Percentiles rank a stretch among this genome's conserved stretches.
Evolutionary conservation across 306 rosid genomes (phyloP).

Genomic region (Cucurbita argyrosperma): DNA sequence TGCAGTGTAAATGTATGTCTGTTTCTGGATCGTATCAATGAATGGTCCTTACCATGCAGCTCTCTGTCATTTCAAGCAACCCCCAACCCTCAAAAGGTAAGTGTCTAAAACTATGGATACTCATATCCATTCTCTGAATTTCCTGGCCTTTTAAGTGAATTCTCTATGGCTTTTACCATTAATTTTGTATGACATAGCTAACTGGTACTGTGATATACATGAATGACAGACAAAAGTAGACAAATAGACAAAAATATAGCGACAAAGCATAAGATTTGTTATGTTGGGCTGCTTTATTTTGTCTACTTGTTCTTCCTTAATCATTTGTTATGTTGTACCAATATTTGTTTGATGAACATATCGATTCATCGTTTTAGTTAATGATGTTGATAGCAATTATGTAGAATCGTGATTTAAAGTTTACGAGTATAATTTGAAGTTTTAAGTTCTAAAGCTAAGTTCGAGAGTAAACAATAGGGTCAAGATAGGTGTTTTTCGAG

Average conservation of each 20-base stretch:
- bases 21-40: background rate
- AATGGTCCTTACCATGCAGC: background rate
- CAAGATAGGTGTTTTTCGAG: background rate
- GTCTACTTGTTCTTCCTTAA: background rate
- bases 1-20: constrained; percentile 1
- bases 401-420: background rate
- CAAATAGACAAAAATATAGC: background rate
- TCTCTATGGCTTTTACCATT: background rate
- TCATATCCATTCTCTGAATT: too few species aligned
- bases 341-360: background rate
- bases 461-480: too few species aligned
- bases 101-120: too few species aligned
- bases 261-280: background rate
- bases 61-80: background rate
- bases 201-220: background rate
- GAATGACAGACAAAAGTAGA: background rate
- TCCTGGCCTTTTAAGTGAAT: background rate
- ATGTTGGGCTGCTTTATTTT: background rate
- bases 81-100: background rate
- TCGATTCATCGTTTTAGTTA: background rate
- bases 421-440: background rate
- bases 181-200: background rate
- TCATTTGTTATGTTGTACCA: background rate
- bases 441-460: too few species aligned
- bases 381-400: background rate